These are phyloP conservation scores for Diplogelasinospora grovesii DNA, from an alignment of 495 filamentous ascomycete species.

Conservation along the genomic window DNA sequence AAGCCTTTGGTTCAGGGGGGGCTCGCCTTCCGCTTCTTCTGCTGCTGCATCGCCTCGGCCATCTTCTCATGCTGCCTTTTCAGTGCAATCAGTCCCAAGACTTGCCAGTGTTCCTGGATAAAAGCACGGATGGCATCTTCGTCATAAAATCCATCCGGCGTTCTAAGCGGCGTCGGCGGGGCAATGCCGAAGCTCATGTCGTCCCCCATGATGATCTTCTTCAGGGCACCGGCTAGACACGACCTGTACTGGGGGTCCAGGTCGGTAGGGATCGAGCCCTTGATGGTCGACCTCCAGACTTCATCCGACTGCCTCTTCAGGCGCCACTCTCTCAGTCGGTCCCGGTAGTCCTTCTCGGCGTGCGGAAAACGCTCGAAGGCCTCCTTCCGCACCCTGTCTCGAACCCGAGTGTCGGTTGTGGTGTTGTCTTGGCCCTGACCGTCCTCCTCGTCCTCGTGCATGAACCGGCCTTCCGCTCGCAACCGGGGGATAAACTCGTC, in stretches of 20 bases:
- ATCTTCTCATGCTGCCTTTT: conserved; percentile 16
- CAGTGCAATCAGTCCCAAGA: conserved; percentile 27
- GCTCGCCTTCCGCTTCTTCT: conserved; percentile 8
- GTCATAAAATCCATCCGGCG: conserved; percentile 33
- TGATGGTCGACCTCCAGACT: conserved; percentile 32
- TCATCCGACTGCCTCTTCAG: conserved; percentile 17
- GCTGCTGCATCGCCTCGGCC: conserved; percentile 13
- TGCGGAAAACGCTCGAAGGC: conserved; percentile 30
- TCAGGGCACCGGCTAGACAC: conserved; percentile 22
- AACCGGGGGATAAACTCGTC: conserved; percentile 46
- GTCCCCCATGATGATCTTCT: conserved; percentile 32
- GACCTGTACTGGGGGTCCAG: conserved; percentile 14
- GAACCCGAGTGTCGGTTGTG: conserved; percentile 13
- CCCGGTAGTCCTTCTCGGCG: conserved; percentile 21
- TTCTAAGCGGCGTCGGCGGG: conserved; percentile 12
- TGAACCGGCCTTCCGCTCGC: conserved; percentile 24
- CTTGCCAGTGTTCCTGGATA: conserved; percentile 28
- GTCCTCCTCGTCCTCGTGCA: conserved; percentile 1
- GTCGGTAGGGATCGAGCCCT: conserved; percentile 18
- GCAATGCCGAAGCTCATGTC: conserved; percentile 25
- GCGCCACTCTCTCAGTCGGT: conserved; percentile 21
- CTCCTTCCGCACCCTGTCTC: conserved; percentile 24
- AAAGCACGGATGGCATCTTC: conserved; percentile 27
- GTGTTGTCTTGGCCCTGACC: conserved; percentile 2
- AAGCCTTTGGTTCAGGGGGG: too few species aligned